Base-by-base conservation (phyloP, 495 filamentous ascomycete species). In the Penicillium macrosclerotiorum region DNA sequence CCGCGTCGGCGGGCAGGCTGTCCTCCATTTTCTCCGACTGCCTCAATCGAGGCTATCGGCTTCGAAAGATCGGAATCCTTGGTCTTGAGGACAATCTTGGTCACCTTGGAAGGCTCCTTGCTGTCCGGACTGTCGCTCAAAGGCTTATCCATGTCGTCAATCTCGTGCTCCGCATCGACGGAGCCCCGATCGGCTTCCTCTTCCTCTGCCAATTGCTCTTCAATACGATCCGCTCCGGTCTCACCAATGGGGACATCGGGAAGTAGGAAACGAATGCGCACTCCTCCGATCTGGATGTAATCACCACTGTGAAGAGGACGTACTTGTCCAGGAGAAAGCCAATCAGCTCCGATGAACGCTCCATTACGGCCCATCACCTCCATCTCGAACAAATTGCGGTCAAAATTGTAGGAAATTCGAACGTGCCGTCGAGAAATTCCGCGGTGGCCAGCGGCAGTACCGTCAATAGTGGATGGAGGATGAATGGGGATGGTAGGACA, bases 341-440 rank as follows among this genome's bases (percentile, higher is more conserved):
- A 85, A 39, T 82, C 76, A 25, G 86, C 86, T 38, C 95, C 85
- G 36, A 88, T 80, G 49, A 92, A 95, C 24, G 87, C 84, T 23
- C 90, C 90, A 59, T 96, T 96, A 52, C 83, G 80, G 39, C 92
- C 90, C 55, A 92, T 70, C 3, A 94, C 82, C 29, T 85, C 74
- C 54, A 93, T 80, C 58, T 94, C 84, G 48, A 91, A 98, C 11
- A 83, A 63, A 42, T 83, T 77, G 49, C 77, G 78, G 16, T 82
- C 76, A 47, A 83, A 82, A 55, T 92, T 90, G 63, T 88, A 97
- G 9, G 80, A 66, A 41, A 98, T 90, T 56, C 82, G 85, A 26
- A 90, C 79, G 63, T 98, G 93, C 58, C 86, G 76, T 29, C 92
- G 79, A 5, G 91, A 96, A 26, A 97, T 96, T 11, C 73, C 71